Evolutionary conservation across 345 rosid species (phyloP).

Genomic region (Trapa incisa): DNA sequence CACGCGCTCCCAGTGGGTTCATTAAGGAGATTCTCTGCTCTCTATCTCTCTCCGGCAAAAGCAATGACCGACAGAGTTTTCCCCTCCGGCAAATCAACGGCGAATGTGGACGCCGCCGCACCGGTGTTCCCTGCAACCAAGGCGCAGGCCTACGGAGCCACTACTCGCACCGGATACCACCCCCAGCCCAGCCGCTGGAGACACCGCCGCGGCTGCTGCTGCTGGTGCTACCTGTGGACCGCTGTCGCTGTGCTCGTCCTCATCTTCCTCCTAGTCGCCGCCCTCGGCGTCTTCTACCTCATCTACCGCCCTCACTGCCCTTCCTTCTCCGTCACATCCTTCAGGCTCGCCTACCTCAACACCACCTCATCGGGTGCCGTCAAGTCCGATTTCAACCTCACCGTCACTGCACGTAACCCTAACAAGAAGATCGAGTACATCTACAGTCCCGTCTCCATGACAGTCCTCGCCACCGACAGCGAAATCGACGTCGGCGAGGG

Average conservation of each 20-base stretch:
- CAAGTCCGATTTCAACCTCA: constrained; percentile 44
- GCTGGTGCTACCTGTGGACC: constrained; percentile 22
- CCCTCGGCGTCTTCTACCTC: constrained; percentile 23
- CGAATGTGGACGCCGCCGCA: constrained; percentile 15
- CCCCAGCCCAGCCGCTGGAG: constrained; percentile 21
- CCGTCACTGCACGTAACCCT: constrained; percentile 60
- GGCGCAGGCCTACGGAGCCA: constrained; percentile 28
- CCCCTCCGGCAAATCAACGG: constrained; percentile 48
- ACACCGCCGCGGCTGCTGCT: constrained; percentile 23
- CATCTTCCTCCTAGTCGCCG: constrained; percentile 20
- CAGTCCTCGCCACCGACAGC: constrained; percentile 26
- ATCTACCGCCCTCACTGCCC: constrained; percentile 39
- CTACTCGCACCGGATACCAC: constrained; percentile 30
- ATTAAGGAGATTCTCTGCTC: not conserved
- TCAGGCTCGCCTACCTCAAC: constrained; percentile 20
- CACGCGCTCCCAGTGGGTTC: too few relatives aligned
- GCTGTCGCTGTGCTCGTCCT: constrained; percentile 19
- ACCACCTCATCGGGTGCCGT: constrained; percentile 27
- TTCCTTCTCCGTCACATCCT: constrained; percentile 23
- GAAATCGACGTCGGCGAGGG: constrained; percentile 43
- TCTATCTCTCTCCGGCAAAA: constrained; percentile 2
- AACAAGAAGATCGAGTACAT: constrained; percentile 56
- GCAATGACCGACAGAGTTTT: constrained; percentile 51
- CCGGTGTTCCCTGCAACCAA: constrained; percentile 27
- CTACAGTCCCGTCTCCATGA: constrained; percentile 35